Base-by-base conservation (phyloP, 2,329 filamentous ascomycete genomes). In the Calonectria fujianensis region DNA sequence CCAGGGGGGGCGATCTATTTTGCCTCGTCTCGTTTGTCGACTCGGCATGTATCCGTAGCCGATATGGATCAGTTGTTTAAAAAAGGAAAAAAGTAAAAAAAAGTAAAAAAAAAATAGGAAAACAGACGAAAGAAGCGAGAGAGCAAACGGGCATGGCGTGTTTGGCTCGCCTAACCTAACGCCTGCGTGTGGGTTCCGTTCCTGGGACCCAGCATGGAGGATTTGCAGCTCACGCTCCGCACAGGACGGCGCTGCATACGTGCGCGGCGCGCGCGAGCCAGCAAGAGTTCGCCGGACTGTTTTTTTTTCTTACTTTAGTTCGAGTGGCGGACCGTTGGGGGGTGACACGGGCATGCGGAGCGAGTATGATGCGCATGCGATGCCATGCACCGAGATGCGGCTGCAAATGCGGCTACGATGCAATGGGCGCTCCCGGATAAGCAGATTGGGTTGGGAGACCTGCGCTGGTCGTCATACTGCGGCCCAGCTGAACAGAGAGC, bases 401-500 rank as follows among this genome's bases (percentile, higher is more conserved):
- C 54, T 39, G 69, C 45, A 32, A 39, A 52, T 63, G 57, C 39
- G 57, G 35, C 48, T 64, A 27, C 64, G 29, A 57, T 67, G 61
- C 61, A 72, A 67, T 66, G 63, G 64, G 70, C 52, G 31, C 54
- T 37, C 50, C 57, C 51, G 45, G 64, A 57, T 61, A 68, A 72
- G 64, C 64, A 69, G 32, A 31, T 39, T 29, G 24, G 41, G 45
- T 48, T 32, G 31, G 50, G 27, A 48, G 37, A 52, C 35, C 32
- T 64, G 70, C 35, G 48, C 39, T 24, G 66, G 59, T 59, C 59
- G 51, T 66, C 31, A 54, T 70, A 64, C 51, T 57, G 57, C 70
- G 54, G 65, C 70, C 71, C 71, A 66, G 66, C 59, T 69, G 45
- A 48, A 8, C 45, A 20, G n/a, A 45, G 50, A 73, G 70, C 61